phyloP scores from a whole-genome alignment of 805 yeast species.

The Sporopachydermia lactativora region DNA sequence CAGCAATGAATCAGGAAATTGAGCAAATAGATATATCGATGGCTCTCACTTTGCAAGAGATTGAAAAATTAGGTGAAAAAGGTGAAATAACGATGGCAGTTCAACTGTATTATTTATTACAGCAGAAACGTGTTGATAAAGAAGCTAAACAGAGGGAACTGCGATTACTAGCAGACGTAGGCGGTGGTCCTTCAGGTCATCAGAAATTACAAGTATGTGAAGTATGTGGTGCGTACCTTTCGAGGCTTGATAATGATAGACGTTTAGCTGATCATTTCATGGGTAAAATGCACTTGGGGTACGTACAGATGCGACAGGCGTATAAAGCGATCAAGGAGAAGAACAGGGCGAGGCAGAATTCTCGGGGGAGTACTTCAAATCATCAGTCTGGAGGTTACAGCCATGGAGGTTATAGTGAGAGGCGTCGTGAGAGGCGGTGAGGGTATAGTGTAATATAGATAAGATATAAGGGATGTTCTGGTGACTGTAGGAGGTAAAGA shows the following conservation, averaged over 20 bases:
- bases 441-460: no score
- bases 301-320: slow-evolving; percentile 54
- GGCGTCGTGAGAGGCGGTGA: no score
- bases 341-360: slow-evolving; percentile 6
- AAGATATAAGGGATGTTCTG: no score
- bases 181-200: slow-evolving; percentile 72
- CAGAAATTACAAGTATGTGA: slow-evolving; percentile 86
- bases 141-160: slow-evolving; percentile 40
- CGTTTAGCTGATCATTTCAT: slow-evolving; percentile 80
- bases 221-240: slow-evolving; percentile 79
- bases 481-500: no score
- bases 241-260: slow-evolving; percentile 75
- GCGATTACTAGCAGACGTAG: slow-evolving; percentile 43
- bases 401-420: no score
- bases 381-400: no score
- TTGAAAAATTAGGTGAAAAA: slow-evolving; percentile 34
- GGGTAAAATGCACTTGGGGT: slow-evolving; percentile 79
- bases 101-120: slow-evolving; percentile 10
- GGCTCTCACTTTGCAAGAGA: slow-evolving; percentile 54
- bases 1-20: slow-evolving; percentile 37
- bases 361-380: no score
- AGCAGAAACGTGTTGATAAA: slow-evolving; percentile 25
- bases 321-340: slow-evolving; percentile 10
- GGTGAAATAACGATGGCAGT: slow-evolving; percentile 34
- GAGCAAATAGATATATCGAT: slow-evolving; percentile 49